A percentile compares a stretch with the other conserved stretches of the same genome.
Evolutionary conservation across 495 filamentous ascomycete genomes (phyloP).

Genomic region (Eremomyces bilateralis): DNA sequence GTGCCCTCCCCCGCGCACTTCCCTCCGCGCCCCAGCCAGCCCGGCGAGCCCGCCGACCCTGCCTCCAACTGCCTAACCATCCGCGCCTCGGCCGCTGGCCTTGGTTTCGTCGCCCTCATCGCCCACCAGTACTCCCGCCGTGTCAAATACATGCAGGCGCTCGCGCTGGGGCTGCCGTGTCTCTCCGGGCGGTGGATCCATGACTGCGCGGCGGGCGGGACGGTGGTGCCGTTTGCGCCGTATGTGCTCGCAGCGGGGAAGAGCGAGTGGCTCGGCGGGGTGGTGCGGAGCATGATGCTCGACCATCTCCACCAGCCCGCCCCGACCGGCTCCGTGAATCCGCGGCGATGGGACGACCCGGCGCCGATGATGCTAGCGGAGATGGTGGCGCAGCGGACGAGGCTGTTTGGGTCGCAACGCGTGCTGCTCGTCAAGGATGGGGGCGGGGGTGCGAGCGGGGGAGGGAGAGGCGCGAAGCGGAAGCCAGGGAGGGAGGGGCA

Average conservation of each 20-base stretch:
- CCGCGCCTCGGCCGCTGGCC: conserved; percentile 24
- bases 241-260: conserved; percentile 79
- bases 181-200: conserved; percentile 61
- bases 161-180: conserved; percentile 76
- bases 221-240: conserved; percentile 47
- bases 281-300: conserved; percentile 52
- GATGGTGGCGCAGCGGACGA: conserved; percentile 33
- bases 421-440: conserved; percentile 60
- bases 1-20: background rate
- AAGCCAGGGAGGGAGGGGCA: background rate
- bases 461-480: background rate
- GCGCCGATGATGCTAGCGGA: conserved; percentile 21
- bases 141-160: conserved; percentile 84
- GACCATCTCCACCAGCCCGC: conserved; percentile 32
- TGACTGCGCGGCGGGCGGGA: conserved; percentile 38
- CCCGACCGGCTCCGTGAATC: background rate
- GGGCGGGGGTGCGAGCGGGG: conserved; percentile 22
- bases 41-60: conserved; percentile 11
- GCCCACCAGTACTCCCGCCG: conserved; percentile 74
- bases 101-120: conserved; percentile 69
- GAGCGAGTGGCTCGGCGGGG: conserved; percentile 51
- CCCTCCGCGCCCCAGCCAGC: background rate
- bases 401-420: conserved; percentile 39
- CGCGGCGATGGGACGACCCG: conserved; percentile 6
- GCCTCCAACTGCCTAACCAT: conserved; percentile 24